phyloP scores from a whole-genome alignment of 1,284 basidiomycete species.

The Ustilago bromivora region DNA sequence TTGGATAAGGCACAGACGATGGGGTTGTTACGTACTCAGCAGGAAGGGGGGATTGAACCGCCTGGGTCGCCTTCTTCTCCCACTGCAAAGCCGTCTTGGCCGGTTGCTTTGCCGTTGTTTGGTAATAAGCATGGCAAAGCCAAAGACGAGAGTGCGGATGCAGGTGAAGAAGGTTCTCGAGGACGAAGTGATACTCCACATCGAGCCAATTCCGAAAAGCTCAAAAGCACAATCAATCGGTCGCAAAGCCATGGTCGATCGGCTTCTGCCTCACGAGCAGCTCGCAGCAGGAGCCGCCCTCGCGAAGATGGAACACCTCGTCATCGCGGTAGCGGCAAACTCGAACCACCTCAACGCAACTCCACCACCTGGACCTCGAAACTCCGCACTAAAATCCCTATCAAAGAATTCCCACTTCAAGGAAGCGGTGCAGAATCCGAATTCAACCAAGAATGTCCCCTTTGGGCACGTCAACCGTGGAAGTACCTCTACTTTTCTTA shows the following conservation, averaged over 20 bases:
- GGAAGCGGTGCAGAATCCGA: constrained; percentile 59
- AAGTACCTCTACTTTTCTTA: constrained; percentile 61
- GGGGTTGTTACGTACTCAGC: constrained; percentile 36
- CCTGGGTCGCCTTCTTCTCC: constrained; percentile 16
- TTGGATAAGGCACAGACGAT: constrained; percentile 45
- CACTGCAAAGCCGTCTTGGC: constrained; percentile 16
- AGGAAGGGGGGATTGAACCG: constrained; percentile 43
- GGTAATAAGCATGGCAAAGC: constrained; percentile 15
- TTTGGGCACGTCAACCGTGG: constrained; percentile 61
- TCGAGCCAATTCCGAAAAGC: constrained; percentile 32
- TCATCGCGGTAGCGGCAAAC: constrained; percentile 1
- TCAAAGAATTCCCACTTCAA: constrained; percentile 64
- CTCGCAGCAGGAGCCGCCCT: constrained; percentile 15
- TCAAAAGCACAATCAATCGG: neutral
- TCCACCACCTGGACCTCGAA: constrained; percentile 47
- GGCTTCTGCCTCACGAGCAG: constrained; percentile 30
- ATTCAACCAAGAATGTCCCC: constrained; percentile 55
- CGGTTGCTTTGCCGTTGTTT: constrained; percentile 36
- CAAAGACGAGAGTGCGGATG: neutral
- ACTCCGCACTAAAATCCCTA: constrained; percentile 47
- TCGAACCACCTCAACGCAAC: constrained; percentile 20
- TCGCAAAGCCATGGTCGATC: constrained; percentile 18
- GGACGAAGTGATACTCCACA: constrained; percentile 14
- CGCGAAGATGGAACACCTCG: constrained; percentile 2
- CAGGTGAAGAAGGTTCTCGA: neutral